Base-by-base conservation (phyloP, 1,284 basidiomycete genomes). In the Naganishia sp. region DNA sequence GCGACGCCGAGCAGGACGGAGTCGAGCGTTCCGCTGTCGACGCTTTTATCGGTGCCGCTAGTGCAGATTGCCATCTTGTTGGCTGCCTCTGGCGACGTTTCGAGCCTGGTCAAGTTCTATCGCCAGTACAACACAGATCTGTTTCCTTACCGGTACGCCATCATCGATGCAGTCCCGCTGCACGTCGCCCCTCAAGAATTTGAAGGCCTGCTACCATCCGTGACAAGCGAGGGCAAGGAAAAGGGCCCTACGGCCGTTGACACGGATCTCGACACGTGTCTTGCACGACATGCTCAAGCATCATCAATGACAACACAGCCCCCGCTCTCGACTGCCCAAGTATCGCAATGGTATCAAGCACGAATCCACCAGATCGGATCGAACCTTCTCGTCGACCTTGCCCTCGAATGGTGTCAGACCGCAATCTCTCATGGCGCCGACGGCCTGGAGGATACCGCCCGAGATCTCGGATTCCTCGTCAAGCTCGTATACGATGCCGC, bases 381-480 rank as follows among this genome's bases (percentile, higher is more conserved):
- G 11, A 81, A 82, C 0, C 92, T 92, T 0, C 85, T 92, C 78
- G 81, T 92, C 39, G 90, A 94, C 72, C 77, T 86, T 31, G 90
- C 92, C 17, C 82, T 96, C 17, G 84, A 86, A 11, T 83, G 89
- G 56, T 84, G 92, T 15, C 93, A 95, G 77, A 88, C 94, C 71
- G 93, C 87, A 5, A 91, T 89, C 7, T 88, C 92, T 10, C 85
- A 87, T 70, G 89, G 88, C 21, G 83, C 95, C 6, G 82, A 86
- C n/a, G 85, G 82, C 1, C 84, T 97, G 25, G 93, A 94, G 72
- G 87, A 87, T 71, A 78, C 93, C 3, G 94, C 92, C 7, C 94
- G 96, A 80, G 92, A 96, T 67, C 84, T 96, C 51, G 90, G 87
- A 70, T 84, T 96, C 7, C 83, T 97, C 53, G 87, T 89, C 1